Evolutionary conservation across 1,139 yeast species (phyloP).

Genomic region (Taiozyma sp.): DNA sequence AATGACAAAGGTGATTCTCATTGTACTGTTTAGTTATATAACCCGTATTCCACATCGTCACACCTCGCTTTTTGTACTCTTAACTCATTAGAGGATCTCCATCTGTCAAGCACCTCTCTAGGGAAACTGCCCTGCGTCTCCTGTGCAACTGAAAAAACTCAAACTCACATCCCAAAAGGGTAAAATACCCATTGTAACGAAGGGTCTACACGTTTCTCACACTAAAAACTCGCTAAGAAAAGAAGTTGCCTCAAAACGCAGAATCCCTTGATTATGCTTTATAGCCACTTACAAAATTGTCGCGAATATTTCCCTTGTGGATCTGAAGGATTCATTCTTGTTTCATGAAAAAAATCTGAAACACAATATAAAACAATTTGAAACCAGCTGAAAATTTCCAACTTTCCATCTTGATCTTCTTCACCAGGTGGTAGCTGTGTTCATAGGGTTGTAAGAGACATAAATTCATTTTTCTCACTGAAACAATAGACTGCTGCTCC

Average conservation of each 20-base stretch:
- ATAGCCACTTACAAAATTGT: not conserved
- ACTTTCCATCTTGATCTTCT: not conserved
- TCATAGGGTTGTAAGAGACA: not conserved
- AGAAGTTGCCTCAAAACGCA: not conserved
- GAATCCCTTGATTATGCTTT: no score
- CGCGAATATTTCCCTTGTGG: not conserved
- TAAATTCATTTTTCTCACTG: not conserved
- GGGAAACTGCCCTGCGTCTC: no score
- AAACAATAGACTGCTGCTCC: not conserved
- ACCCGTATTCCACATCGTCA: not conserved
- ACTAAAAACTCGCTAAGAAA: not conserved
- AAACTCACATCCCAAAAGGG: no score
- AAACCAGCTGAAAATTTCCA: not conserved
- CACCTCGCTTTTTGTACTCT: no score
- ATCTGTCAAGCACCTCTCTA: no score
- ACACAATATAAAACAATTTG: not conserved
- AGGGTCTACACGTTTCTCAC: no score
- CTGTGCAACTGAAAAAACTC: no score
- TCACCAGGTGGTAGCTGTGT: not conserved
- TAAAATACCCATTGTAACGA: no score
- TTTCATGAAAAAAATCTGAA: not conserved
- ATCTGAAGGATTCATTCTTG: not conserved
- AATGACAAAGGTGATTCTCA: slow-evolving; percentile 36
- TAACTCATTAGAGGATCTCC: no score
- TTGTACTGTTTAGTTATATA: slow-evolving; percentile 27